Percentiles rank a stretch among this genome's conserved stretches.
phyloP scores from a whole-genome alignment of 2,329 filamentous ascomycete species.

The Epichloe amarillans region DNA sequence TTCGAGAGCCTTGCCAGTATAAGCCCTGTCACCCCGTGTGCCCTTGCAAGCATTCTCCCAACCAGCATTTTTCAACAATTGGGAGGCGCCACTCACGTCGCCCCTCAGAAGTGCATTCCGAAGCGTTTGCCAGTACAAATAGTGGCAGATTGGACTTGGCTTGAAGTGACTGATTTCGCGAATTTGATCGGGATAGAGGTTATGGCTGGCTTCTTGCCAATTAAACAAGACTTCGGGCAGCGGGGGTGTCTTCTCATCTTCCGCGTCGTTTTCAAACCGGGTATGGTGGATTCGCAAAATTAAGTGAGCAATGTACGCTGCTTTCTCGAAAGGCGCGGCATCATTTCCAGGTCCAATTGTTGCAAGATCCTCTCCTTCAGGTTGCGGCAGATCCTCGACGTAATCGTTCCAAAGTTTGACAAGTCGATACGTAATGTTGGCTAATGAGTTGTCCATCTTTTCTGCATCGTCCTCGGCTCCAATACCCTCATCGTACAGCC shows the following conservation, averaged over 20 bases:
- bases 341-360: conserved; percentile 53
- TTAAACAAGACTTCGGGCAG: conserved; percentile 68
- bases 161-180: conserved; percentile 47
- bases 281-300: conserved; percentile 68
- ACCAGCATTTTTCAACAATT: conserved; percentile 58
- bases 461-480: conserved; percentile 41
- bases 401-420: conserved; percentile 43
- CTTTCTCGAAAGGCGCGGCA: conserved; percentile 56
- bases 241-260: conserved; percentile 32
- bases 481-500: conserved; percentile 50
- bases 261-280: conserved; percentile 26
- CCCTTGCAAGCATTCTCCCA: conserved; percentile 66
- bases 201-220: conserved; percentile 69
- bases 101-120: conserved; percentile 64
- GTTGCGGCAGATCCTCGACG: conserved; percentile 32
- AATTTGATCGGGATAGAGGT: conserved; percentile 55
- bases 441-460: conserved; percentile 41
- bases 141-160: conserved; percentile 64
- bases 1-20: conserved; percentile 61
- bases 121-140: conserved; percentile 76
- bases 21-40: conserved; percentile 50
- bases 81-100: conserved; percentile 51
- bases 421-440: conserved; percentile 38
- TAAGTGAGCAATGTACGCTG: conserved; percentile 64
- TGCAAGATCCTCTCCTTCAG: conserved; percentile 39